Evolutionary conservation across 2,329 filamentous ascomycete species (phyloP).

Genomic region (Colletotrichum sidae): DNA sequence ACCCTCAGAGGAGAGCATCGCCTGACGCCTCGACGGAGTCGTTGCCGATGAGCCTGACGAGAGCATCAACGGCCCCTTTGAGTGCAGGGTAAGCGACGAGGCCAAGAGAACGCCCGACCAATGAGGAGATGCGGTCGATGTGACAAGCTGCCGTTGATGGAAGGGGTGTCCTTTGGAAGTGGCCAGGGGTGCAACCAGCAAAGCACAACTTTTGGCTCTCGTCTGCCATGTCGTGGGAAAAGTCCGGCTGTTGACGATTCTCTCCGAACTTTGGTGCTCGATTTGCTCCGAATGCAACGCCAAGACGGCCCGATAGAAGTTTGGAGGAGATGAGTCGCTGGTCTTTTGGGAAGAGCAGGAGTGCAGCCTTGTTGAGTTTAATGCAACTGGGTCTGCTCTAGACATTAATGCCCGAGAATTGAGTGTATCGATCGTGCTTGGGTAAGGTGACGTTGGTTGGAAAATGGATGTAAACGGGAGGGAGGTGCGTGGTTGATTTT

Average conservation of each 20-base stretch:
- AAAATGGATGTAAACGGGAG: too few species aligned
- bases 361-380: too few species aligned
- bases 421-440: too few species aligned
- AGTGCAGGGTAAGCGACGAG: slow-evolving; percentile 1
- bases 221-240: slow-evolving; percentile 15
- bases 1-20: neutral
- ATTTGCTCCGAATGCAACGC: slow-evolving; percentile 23
- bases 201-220: slow-evolving; percentile 9
- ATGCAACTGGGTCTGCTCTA: too few species aligned
- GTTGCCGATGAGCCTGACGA: slow-evolving; percentile 28
- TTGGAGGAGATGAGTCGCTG: neutral
- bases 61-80: slow-evolving; percentile 8
- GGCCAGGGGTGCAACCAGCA: slow-evolving; percentile 7
- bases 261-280: slow-evolving; percentile 27
- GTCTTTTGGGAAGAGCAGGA: neutral
- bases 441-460: too few species aligned
- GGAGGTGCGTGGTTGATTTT: too few species aligned
- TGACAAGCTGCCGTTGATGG: slow-evolving; percentile 11
- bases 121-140: slow-evolving; percentile 8
- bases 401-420: too few species aligned
- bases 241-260: slow-evolving; percentile 16
- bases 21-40: slow-evolving; percentile 11
- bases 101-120: slow-evolving; percentile 1
- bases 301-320: neutral
- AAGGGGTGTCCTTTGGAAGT: neutral